Conservation (phyloP, 495 filamentous ascomycete species). For the Trichocladium uniseriatum region DNA sequence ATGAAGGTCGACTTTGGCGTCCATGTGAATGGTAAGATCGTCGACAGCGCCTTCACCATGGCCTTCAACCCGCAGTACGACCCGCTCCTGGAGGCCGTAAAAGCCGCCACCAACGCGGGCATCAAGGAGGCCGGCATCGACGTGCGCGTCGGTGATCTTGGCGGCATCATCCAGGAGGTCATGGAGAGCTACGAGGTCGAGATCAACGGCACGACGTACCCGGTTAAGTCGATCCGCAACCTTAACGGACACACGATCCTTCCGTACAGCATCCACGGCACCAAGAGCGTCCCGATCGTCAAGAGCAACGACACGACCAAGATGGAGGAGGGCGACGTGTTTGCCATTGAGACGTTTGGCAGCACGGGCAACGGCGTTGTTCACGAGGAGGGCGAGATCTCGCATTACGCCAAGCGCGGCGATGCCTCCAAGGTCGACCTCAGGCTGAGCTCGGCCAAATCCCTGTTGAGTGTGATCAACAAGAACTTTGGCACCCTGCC, state of each 20-base stretch:
- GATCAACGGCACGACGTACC: slow-evolving; percentile 65
- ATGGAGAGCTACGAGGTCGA: slow-evolving; percentile 89
- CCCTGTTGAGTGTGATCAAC: slow-evolving; percentile 73
- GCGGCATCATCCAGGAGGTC: slow-evolving; percentile 67
- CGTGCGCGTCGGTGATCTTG: slow-evolving; percentile 67
- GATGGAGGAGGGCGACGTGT: slow-evolving; percentile 93
- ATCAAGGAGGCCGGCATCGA: slow-evolving; percentile 79
- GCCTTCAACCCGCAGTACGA: slow-evolving; percentile 80
- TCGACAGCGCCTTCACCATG: slow-evolving; percentile 90
- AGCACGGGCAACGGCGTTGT: slow-evolving; percentile 85
- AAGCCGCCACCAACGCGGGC: slow-evolving; percentile 81
- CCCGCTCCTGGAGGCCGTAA: slow-evolving; percentile 69
- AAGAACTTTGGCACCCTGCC: slow-evolving; percentile 89
- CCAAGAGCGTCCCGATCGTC: slow-evolving; percentile 83
- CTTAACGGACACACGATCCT: slow-evolving; percentile 84
- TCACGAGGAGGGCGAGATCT: slow-evolving; percentile 71
- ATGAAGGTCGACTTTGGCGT: slow-evolving; percentile 93
- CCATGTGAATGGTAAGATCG: slow-evolving; percentile 82
- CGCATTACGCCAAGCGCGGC: slow-evolving; percentile 60
- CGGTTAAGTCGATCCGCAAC: slow-evolving; percentile 79
- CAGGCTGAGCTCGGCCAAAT: slow-evolving; percentile 68
- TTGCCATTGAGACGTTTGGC: slow-evolving; percentile 90
- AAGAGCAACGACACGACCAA: slow-evolving; percentile 70
- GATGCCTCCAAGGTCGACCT: slow-evolving; percentile 60
- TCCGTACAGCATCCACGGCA: slow-evolving; percentile 78